Evolutionary conservation across 805 yeast species (phyloP).

Genomic region (Cyberlindnera bimundalis): DNA sequence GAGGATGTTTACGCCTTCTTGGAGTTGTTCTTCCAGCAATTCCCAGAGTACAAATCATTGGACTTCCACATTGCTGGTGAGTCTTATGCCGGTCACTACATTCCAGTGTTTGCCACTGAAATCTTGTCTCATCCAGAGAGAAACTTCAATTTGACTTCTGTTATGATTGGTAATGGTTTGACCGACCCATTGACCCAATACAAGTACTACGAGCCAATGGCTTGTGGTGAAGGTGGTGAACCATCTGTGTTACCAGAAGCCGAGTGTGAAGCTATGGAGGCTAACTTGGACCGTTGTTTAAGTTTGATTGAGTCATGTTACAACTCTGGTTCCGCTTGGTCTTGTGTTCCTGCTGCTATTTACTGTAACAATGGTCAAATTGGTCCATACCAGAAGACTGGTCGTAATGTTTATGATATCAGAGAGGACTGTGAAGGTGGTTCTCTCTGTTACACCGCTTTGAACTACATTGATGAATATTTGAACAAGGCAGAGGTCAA

Average conservation of each 20-base stretch:
- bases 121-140: slow-evolving; percentile 64
- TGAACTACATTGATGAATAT: slow-evolving; percentile 71
- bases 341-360: slow-evolving; percentile 87
- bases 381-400: slow-evolving; percentile 80
- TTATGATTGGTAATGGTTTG: slow-evolving; percentile 87
- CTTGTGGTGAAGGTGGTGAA: slow-evolving; percentile 89
- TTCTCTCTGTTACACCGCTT: slow-evolving; percentile 73
- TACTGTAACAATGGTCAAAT: slow-evolving; percentile 85
- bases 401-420: slow-evolving; percentile 88
- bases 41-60: slow-evolving; percentile 50
- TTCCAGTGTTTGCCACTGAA: slow-evolving; percentile 84
- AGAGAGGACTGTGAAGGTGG: slow-evolving; percentile 74
- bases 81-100: slow-evolving; percentile 91
- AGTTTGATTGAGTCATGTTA: slow-evolving; percentile 77
- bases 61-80: slow-evolving; percentile 91
- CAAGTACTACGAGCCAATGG: slow-evolving; percentile 84
- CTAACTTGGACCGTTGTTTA: slow-evolving; percentile 72
- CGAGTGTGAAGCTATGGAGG: slow-evolving; percentile 70
- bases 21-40: slow-evolving; percentile 74
- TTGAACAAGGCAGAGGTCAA: slow-evolving; percentile 75
- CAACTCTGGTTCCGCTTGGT: slow-evolving; percentile 64
- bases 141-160: slow-evolving; percentile 64
- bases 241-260: slow-evolving; percentile 74
- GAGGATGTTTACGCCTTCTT: slow-evolving; percentile 77
- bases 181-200: slow-evolving; percentile 83